Conservation (phyloP, 257 asterid species). For the Capsicum chinense region DNA sequence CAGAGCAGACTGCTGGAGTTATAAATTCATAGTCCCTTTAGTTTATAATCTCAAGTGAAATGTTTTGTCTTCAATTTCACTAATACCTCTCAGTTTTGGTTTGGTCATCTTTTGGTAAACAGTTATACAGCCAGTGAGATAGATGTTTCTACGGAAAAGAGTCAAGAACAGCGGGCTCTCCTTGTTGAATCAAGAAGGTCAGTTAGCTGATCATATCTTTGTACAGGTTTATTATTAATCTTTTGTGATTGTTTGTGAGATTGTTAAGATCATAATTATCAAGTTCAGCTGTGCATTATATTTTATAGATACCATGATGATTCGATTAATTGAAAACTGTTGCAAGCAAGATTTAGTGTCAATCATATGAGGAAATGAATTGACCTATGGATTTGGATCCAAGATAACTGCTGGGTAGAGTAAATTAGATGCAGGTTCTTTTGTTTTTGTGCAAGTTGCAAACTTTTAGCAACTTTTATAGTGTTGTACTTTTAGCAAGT, state of each 20-base stretch:
- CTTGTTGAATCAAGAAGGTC: constrained; percentile 85
- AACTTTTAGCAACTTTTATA: neutral
- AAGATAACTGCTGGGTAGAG: constrained; percentile 13
- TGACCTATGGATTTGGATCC: constrained; percentile 8
- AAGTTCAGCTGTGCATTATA: neutral
- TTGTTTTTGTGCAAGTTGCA: neutral
- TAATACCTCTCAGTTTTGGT: constrained; percentile 19
- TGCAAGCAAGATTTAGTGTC: neutral
- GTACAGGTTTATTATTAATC: neutral
- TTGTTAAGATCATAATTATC: neutral
- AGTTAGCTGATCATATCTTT: constrained; percentile 20
- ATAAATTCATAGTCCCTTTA: neutral
- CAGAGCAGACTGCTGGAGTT: constrained; percentile 11
- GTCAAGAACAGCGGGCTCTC: constrained; percentile 65
- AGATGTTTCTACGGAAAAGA: constrained; percentile 51
- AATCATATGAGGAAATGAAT: neutral
- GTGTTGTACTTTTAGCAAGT: neutral
- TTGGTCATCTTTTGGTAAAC: constrained; percentile 32
- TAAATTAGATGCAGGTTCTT: neutral
- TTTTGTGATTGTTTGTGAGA: neutral
- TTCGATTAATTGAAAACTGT: neutral
- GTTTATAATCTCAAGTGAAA: neutral
- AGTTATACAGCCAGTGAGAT: constrained; percentile 70
- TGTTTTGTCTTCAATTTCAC: constrained; percentile 24
- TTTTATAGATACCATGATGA: neutral